Evolutionary conservation across 306 rosid genomes (phyloP).

Genomic region (Cucumis melo): DNA sequence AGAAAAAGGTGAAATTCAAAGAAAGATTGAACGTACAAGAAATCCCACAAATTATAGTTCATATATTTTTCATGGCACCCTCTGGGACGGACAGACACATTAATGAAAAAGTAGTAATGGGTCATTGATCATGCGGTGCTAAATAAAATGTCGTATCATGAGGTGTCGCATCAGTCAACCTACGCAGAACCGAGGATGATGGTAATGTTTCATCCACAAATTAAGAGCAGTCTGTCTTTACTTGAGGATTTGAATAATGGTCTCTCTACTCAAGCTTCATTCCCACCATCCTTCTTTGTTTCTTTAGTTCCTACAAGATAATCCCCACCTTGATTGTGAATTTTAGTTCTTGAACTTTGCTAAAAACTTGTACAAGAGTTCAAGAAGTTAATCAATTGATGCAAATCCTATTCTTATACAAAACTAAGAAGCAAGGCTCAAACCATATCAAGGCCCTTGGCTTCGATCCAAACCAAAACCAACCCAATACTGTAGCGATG

Average conservation of each 20-base stretch:
- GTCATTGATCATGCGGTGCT: slow-evolving; percentile 35
- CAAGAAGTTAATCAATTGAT: neutral
- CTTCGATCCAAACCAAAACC: too few relatives aligned
- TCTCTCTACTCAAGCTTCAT: neutral
- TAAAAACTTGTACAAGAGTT: neutral
- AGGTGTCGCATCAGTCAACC: slow-evolving; percentile 81
- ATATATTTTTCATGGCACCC: slow-evolving; percentile 24
- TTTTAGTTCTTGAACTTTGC: neutral
- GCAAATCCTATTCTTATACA: neutral
- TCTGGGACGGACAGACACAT: slow-evolving; percentile 56
- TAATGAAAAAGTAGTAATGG: slow-evolving; percentile 54
- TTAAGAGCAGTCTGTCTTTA: slow-evolving; percentile 8
- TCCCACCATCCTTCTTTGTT: neutral
- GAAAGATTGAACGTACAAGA: slow-evolving; percentile 47
- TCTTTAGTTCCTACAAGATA: neutral
- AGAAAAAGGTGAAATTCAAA: neutral
- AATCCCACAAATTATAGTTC: slow-evolving; percentile 64
- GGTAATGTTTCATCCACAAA: slow-evolving; percentile 58
- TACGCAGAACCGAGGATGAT: slow-evolving; percentile 54
- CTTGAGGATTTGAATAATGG: slow-evolving; percentile 19
- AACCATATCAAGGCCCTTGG: neutral
- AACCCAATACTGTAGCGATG: neutral
- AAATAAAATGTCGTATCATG: slow-evolving; percentile 46
- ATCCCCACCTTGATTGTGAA: neutral
- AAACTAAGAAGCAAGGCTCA: neutral